Base-by-base conservation (phyloP, 257 asterid species). In the Solanum boliviense region DNA sequence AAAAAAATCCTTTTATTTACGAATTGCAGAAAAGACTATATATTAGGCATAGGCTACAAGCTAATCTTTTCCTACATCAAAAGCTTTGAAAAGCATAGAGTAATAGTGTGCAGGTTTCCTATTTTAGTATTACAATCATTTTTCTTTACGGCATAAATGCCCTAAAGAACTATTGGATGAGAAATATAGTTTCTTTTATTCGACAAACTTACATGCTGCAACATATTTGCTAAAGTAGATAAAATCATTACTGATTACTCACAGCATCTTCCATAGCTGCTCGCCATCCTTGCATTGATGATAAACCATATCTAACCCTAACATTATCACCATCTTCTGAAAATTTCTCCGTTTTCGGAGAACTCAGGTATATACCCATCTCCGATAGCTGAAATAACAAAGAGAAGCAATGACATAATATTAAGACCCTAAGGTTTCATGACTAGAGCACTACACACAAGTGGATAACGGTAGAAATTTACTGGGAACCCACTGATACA, bases 251-350 rank as follows among this genome's bases (percentile, higher is more conserved):
- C 29, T 46, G 73, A 72, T 71, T 86, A 91, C 98, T 93, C 88
- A 96, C 99, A 73, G 99, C 98, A 93, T 96, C 99, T 93, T 96
- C 99, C 99, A 96, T 95, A 13, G 98, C 91, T 85, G 99, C 94
- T 79, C 99, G 98, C 99, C 99, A 96, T 88, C 99, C 99, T 93
- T 96, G 99, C 99, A 96, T 96, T 72, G 98, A 94, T 84, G 98
- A 96, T 88, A 94, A 85, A 23, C 98, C 99, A 90, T 89, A 96
- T 79, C 95, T 92, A 88, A 96, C 94, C 91, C 94, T 93, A 88
- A 18, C 58, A 85, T 93, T 95, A 89, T 92, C 96, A 6, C 98
- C 98, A 89, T 95, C 98, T 88, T 94, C 99, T 9, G 98, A 95
- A 46, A 93, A 87, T 87, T 96, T 95, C 82, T 96, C 99, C 2